A percentile compares a stretch with the other conserved stretches of the same genome.
Conservation (phyloP, 768 basidiomycete species). For the Russula sp. region DNA sequence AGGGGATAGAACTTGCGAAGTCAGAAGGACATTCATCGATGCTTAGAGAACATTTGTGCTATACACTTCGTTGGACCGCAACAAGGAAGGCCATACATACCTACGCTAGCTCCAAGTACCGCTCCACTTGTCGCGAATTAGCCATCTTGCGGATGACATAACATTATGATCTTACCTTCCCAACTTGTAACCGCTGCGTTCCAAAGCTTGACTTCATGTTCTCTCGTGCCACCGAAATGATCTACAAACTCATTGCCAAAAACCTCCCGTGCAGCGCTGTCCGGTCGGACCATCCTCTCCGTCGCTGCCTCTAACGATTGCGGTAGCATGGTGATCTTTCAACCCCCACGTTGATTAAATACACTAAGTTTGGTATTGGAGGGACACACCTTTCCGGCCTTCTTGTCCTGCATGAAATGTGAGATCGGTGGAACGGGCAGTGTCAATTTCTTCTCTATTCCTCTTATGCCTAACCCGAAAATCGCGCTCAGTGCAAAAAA, state of each 20-base stretch:
- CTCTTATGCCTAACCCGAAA: conserved; percentile 79
- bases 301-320: conserved; percentile 76
- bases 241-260: conserved; percentile 90
- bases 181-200: conserved; percentile 88
- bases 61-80: neutral
- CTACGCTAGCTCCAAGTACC: conserved; percentile 78
- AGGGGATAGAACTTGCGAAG: neutral
- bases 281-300: conserved; percentile 63
- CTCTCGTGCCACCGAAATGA: conserved; percentile 91
- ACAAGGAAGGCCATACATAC: neutral
- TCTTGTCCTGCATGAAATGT: conserved; percentile 47
- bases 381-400: conserved; percentile 43
- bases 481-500: conserved; percentile 85
- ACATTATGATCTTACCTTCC: conserved; percentile 57
- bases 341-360: neutral
- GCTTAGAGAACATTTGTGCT: neutral
- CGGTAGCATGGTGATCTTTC: conserved; percentile 66
- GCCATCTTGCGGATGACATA: neutral
- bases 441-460: conserved; percentile 68
- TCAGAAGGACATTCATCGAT: neutral
- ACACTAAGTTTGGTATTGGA: neutral
- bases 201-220: conserved; percentile 83
- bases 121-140: conserved; percentile 49
- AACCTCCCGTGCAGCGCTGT: conserved; percentile 78
- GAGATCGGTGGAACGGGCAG: conserved; percentile 68